Percentiles rank a stretch among this genome's conserved stretches.
Conservation (phyloP, 768 basidiomycete species). For the Sarcomyxa edulis region DNA sequence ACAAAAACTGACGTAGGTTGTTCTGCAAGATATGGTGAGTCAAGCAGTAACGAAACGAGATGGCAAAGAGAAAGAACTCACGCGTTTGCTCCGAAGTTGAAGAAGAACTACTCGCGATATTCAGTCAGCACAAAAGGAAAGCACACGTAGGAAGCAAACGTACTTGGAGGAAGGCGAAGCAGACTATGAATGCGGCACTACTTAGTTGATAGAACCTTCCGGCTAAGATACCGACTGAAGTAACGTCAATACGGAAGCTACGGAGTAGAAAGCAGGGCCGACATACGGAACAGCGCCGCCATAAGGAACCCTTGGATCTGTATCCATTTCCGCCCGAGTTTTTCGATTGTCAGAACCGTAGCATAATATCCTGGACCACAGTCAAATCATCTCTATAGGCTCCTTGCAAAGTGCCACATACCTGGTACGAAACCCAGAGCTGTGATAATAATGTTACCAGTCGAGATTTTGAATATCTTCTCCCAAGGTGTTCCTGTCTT, state of each 20-base stretch:
- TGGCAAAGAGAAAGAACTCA: slow-evolving; percentile 22
- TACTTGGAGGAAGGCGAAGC: slow-evolving; percentile 65
- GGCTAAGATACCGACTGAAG: slow-evolving; percentile 68
- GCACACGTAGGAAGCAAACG: neutral
- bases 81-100: slow-evolving; percentile 78
- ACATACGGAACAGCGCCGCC: slow-evolving; percentile 60
- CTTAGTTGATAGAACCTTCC: slow-evolving; percentile 54
- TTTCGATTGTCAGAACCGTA: slow-evolving; percentile 64
- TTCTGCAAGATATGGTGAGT: slow-evolving; percentile 23
- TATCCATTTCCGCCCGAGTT: slow-evolving; percentile 68
- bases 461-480: slow-evolving; percentile 45
- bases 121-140: neutral
- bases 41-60: neutral
- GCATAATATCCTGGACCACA: slow-evolving; percentile 55
- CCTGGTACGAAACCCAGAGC: slow-evolving; percentile 72
- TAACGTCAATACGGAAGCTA: neutral
- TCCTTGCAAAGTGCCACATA: no score
- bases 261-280: slow-evolving; percentile 1
- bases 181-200: slow-evolving; percentile 60
- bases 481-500: slow-evolving; percentile 41
- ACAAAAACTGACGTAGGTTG: slow-evolving; percentile 39
- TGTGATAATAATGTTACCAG: slow-evolving; percentile 53
- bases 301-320: slow-evolving; percentile 73
- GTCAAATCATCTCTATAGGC: neutral
- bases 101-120: slow-evolving; percentile 50